Percentiles rank a stretch among this genome's conserved stretches.
phyloP scores from a whole-genome alignment of 2,329 filamentous ascomycete genomes.

The Mycosphaerella sp. region DNA sequence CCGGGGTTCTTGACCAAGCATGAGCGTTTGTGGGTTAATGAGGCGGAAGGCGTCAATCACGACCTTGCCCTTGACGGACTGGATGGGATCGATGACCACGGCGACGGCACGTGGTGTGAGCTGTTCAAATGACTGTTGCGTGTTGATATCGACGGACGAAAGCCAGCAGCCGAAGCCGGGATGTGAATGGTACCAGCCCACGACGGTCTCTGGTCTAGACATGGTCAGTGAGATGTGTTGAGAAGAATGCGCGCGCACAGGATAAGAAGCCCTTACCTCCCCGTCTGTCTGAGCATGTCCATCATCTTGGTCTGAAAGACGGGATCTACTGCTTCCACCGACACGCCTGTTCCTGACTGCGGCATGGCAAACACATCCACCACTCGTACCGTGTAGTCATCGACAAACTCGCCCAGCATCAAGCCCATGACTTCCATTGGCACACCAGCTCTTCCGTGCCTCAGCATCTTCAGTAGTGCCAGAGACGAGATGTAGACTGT shows the following conservation, averaged over 20 bases:
- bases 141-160: constrained; percentile 98
- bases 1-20: constrained; percentile 95
- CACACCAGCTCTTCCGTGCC: constrained; percentile 93
- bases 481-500: constrained; percentile 99
- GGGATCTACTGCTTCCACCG: constrained; percentile 94
- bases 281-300: constrained; percentile 98
- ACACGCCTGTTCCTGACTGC: constrained; percentile 95
- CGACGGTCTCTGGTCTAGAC: constrained; percentile 82
- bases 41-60: constrained; percentile 98
- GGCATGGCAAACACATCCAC: constrained; percentile 99
- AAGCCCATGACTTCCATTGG: constrained; percentile 99
- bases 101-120: constrained; percentile 93
- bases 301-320: constrained; percentile 99
- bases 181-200: constrained; percentile 99
- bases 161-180: constrained; percentile 99
- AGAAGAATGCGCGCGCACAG: background rate
- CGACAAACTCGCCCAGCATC: constrained; percentile 98
- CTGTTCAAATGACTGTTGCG: constrained; percentile 99
- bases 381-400: constrained; percentile 97
- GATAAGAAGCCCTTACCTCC: constrained; percentile 57
- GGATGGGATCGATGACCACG: constrained; percentile 96
- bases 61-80: constrained; percentile 99
- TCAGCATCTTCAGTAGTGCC: constrained; percentile 95
- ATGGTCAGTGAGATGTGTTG: constrained; percentile 1
- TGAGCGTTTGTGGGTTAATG: constrained; percentile 94